Percentiles rank a stretch among this genome's conserved stretches.
These are phyloP conservation scores for Gliomastix tumulicola DNA, from an alignment of 2,329 filamentous ascomycete genomes.

Conservation along the genomic window DNA sequence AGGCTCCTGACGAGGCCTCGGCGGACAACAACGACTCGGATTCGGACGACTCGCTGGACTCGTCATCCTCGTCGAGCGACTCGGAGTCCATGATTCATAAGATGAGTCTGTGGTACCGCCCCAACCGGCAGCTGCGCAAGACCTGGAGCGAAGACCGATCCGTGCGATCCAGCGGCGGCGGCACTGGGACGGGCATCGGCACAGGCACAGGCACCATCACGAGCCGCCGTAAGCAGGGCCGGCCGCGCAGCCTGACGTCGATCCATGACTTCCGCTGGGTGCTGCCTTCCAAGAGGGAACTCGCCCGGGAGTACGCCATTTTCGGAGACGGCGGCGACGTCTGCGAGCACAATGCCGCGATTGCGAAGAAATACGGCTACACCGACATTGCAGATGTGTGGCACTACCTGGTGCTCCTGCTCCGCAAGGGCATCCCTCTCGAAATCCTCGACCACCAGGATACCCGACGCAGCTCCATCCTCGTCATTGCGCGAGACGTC, in stretches of 20 bases:
- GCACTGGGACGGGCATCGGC: constrained; percentile 45
- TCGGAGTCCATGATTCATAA: constrained; percentile 58
- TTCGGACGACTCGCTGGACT: constrained; percentile 39
- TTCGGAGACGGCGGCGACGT: constrained; percentile 77
- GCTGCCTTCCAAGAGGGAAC: constrained; percentile 69
- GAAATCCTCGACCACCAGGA: constrained; percentile 48
- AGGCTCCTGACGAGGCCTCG: constrained; percentile 40
- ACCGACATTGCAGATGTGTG: constrained; percentile 74
- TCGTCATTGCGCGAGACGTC: constrained; percentile 62
- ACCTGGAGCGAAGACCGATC: constrained; percentile 51
- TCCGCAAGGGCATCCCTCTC: constrained; percentile 70
- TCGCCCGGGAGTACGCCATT: constrained; percentile 76
- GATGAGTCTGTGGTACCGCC: constrained; percentile 49
- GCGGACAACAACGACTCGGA: constrained; percentile 42
- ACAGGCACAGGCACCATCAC: constrained; percentile 44
- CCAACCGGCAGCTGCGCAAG: constrained; percentile 43
- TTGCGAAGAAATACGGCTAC: constrained; percentile 66
- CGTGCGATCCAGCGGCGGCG: constrained; percentile 52
- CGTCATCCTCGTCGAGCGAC: constrained; percentile 46
- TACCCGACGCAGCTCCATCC: constrained; percentile 49
- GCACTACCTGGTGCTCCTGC: constrained; percentile 70
- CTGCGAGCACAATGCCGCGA: constrained; percentile 74
- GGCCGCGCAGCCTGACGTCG: constrained; percentile 62
- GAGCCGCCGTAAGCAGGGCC: constrained; percentile 38
- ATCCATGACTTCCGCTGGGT: constrained; percentile 64